These are phyloP conservation scores for Glycine soja DNA, from an alignment of 306 rosid genomes.

Conservation along the genomic window DNA sequence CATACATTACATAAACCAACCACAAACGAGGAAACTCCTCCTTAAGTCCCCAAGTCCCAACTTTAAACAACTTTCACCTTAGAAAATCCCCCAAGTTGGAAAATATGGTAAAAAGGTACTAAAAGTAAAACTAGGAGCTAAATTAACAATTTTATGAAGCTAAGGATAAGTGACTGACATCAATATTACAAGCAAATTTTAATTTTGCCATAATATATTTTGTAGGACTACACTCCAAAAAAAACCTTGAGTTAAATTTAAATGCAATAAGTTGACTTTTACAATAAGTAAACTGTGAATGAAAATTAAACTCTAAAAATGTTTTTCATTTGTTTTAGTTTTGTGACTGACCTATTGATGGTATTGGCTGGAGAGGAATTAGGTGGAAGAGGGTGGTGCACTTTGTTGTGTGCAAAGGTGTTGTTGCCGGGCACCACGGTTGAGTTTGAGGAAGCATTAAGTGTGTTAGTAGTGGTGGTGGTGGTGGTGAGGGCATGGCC, in stretches of 20 bases:
- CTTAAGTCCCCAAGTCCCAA: neutral
- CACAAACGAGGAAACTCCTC: too few relatives aligned
- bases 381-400: constrained; percentile 58
- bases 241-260: neutral
- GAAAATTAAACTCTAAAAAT: neutral
- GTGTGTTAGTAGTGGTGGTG: neutral
- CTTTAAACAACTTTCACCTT: neutral
- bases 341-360: constrained; percentile 64
- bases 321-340: neutral
- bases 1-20: too few relatives aligned
- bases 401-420: constrained; percentile 58
- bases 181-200: neutral
- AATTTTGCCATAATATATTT: neutral
- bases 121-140: neutral
- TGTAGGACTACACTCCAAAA: neutral
- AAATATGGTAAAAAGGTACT: neutral
- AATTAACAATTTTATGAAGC: neutral
- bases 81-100: neutral
- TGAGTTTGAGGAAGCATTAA: constrained; percentile 50
- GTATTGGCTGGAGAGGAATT: constrained; percentile 58
- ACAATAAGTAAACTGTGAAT: neutral
- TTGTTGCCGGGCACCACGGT: constrained; percentile 53
- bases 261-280: neutral
- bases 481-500: constrained; percentile 70
- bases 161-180: neutral